Evolutionary conservation across 257 asterid genomes (phyloP), one percentile per base, ranked within the genome.

Genomic region (Nicotiana tomentosiformis): DNA sequence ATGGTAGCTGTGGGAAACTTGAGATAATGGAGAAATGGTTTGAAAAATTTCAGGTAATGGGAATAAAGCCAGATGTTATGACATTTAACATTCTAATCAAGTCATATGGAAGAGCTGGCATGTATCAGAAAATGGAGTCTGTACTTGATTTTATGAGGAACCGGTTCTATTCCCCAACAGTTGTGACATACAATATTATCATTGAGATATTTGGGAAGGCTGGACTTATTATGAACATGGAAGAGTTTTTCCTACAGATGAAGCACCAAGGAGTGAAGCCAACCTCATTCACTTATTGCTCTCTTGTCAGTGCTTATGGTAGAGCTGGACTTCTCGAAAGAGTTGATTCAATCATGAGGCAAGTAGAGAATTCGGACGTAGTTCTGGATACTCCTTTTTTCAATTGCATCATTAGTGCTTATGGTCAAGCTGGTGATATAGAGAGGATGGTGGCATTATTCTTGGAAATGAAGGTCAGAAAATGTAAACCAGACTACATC

Each of bases 11-110:
- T 80, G 92, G 94, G 65, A 83, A 85, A 86, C 90, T 96, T 83
- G 72, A 88, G 81, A 92, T 93, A 87, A 91, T 93, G 97, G 98
- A 96, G 88, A 91, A 88, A 82, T 91, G 98, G 98, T 96, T 92
- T 86, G 93, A 91, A 83, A 97, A 93, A 84, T 96, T 94, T 91
- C 94, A 85, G 91, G 81, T 85, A 62, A 96, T 96, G 98, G 97
- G 97, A 69, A 78, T 92, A 43, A 85, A 87, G 77, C 95, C 99
- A n/a, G 98, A 96, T 78, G 51, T 90, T 66, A 84, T 90, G 90
- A 96, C 99, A 5, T 94, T 85, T 82, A 96, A 96, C 64, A 89
- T 92, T 60, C 82, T 94, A 74, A 92, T 96, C 6, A 92, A 83
- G 80, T 90, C 97, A 32, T 96, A 92, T 58, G 98, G 97, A 55